Base-by-base conservation (phyloP, 2,329 filamentous ascomycete genomes). In the Acarospora socialis region DNA sequence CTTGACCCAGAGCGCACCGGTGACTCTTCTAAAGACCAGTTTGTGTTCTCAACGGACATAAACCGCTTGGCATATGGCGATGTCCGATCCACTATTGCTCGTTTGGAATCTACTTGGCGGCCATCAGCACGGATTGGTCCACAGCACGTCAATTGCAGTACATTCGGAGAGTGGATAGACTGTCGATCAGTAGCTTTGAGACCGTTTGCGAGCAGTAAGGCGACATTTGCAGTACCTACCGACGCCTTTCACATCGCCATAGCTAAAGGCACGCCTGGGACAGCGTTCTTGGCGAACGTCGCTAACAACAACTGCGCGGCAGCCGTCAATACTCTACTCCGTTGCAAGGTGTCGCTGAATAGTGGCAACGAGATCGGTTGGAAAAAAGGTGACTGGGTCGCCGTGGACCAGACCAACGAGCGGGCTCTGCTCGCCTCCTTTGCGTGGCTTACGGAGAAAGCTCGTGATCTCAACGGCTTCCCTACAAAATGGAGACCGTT, bases 21-120 rank as follows among this genome's bases (percentile, higher is more conserved):
- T 1, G 47, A 61, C 17, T 48, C 58, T 0, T 45, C 54, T 0
- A 34, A 61, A 4, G 71, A 77, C 44, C 48, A 47, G 2, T 74
- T 73, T 42, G 64, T 76, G 0, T 72, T 79, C 42, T 61, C 70
- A 2, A 41, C 57, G 5, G 57, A 66, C 28, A 60, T 61, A 34
- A 48, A 52, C 6, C 54, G 60, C 4, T 50, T 66, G 5, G 50
- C 59, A 9, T 60, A 62, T 21, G 60, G 63, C 12, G 58, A 66
- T 26, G 36, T 52, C 4, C 60, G 71, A 20, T 43, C 53, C 3
- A 49, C 56, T 3, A 41, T 71, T 19, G 68, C 61, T 2, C 53
- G 52, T 9, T 32, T 74, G n/a, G 49, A 57, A 5, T 47, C 54
- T n/a, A 36, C 36, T 7, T 71, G 65, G 60, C 48, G 56, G 17